A percentile compares a stretch with the other conserved stretches of the same genome.
These are phyloP conservation scores for Candida glucosophila DNA, from an alignment of 1,139 yeast species.

Conservation along the genomic window DNA sequence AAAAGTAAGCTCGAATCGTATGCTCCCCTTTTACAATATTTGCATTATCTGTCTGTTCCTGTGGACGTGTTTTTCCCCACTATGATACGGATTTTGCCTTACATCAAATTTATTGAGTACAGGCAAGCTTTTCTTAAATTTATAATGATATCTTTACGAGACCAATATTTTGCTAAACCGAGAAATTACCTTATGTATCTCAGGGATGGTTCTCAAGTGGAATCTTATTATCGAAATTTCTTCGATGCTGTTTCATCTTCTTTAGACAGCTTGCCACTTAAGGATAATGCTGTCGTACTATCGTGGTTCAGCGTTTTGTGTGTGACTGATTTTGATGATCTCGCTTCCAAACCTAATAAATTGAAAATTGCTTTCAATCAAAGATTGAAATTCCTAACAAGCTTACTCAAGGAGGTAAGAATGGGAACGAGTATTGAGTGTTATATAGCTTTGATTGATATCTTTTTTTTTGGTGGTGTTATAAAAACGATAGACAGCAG, in stretches of 20 bases:
- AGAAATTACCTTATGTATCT: conserved; percentile 24
- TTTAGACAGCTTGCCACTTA: too few relatives aligned
- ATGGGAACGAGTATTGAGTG: conserved; percentile 32
- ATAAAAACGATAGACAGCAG: conserved; percentile 8
- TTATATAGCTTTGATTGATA: conserved; percentile 33
- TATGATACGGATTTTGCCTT: too few relatives aligned
- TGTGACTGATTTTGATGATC: conserved; percentile 28
- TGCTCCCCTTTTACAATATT: conserved; percentile 42
- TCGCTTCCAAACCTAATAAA: conserved; percentile 22
- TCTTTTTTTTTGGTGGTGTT: conserved; percentile 28
- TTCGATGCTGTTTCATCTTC: conserved; percentile 20
- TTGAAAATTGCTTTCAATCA: conserved; percentile 27
- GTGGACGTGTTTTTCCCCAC: too few relatives aligned
- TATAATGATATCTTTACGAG: conserved; percentile 39
- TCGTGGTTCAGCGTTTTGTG: conserved; percentile 30
- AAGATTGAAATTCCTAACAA: conserved; percentile 25
- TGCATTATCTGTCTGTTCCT: conserved; percentile 10
- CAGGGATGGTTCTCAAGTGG: conserved; percentile 4
- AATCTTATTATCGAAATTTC: conserved; percentile 24
- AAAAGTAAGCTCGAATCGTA: conserved; percentile 31
- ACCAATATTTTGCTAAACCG: conserved; percentile 54
- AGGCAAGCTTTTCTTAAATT: conserved; percentile 44
- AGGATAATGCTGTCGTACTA: too few relatives aligned
- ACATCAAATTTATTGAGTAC: too few relatives aligned
- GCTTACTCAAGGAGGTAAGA: conserved; percentile 25